Conservation (phyloP, 768 basidiomycete species). For the Tricholoma sp. region DNA sequence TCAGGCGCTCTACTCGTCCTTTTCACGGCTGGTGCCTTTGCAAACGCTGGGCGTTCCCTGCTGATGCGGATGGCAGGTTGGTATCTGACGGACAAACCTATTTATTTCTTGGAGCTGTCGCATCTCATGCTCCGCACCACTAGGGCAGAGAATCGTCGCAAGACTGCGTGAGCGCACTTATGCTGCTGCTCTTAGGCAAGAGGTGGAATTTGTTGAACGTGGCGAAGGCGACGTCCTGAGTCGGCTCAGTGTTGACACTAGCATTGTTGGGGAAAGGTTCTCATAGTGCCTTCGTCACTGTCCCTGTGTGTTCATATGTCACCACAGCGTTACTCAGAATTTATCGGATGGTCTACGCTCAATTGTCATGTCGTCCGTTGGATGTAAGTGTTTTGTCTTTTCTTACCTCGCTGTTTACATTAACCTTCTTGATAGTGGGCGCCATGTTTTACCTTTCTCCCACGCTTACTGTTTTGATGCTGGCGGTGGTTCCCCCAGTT, state of each 20-base stretch:
- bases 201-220: slow-evolving; percentile 89
- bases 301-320: neutral
- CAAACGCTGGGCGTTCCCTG: slow-evolving; percentile 79
- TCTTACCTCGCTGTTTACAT: neutral
- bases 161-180: slow-evolving; percentile 81
- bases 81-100: slow-evolving; percentile 10
- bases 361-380: slow-evolving; percentile 90
- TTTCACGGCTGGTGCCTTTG: slow-evolving; percentile 83
- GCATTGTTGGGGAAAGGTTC: slow-evolving; percentile 90
- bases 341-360: slow-evolving; percentile 80
- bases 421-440: slow-evolving; percentile 50
- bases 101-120: neutral
- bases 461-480: slow-evolving; percentile 86
- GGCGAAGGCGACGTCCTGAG: slow-evolving; percentile 94
- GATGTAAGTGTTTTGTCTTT: slow-evolving; percentile 49
- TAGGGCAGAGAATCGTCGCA: slow-evolving; percentile 88
- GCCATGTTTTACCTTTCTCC: slow-evolving; percentile 95
- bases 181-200: slow-evolving; percentile 77
- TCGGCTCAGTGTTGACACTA: slow-evolving; percentile 85
- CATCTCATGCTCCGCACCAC: neutral
- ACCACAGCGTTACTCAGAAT: slow-evolving; percentile 66
- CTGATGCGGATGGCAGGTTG: slow-evolving; percentile 83
- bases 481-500: slow-evolving; percentile 85
- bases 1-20: slow-evolving; percentile 66
- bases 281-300: slow-evolving; percentile 6